A percentile compares a stretch with the other conserved stretches of the same genome.
Conservation (phyloP, 164 flowering plant species). For the Nymphaea colorata region DNA sequence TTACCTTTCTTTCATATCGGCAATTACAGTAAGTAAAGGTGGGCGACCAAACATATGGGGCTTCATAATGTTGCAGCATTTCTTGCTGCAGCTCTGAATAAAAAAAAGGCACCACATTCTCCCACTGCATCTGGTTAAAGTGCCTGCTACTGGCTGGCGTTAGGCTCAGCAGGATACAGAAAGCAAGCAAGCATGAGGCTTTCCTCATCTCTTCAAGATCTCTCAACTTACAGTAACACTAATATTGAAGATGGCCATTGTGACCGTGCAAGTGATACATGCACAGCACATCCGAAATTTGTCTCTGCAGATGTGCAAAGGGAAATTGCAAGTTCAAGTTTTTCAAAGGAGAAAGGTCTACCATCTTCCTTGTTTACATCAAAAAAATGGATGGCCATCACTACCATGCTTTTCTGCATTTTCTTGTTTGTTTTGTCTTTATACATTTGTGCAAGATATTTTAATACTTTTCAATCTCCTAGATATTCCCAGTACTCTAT, state of each 20-base stretch:
- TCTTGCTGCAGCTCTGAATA: too few species aligned
- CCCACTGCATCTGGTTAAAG: neutral
- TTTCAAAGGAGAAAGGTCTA: constrained; percentile 62
- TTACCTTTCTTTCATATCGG: too few species aligned
- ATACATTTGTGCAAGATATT: constrained; percentile 20
- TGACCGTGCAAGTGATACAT: constrained; percentile 9
- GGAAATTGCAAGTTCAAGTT: constrained; percentile 53
- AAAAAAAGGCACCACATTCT: too few species aligned
- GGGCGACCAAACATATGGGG: too few species aligned
- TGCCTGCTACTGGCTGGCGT: constrained; percentile 24
- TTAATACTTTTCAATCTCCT: constrained; percentile 34
- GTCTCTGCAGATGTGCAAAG: constrained; percentile 25
- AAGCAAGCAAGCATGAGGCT: constrained; percentile 36
- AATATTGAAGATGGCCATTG: constrained; percentile 44
- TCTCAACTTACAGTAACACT: constrained; percentile 43
- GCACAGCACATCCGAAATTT: constrained; percentile 14
- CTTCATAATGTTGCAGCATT: too few species aligned
- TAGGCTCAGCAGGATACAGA: constrained; percentile 20
- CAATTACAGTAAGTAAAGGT: too few species aligned
- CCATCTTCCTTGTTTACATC: constrained; percentile 24
- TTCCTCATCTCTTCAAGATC: constrained; percentile 82
- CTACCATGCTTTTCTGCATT: constrained; percentile 30
- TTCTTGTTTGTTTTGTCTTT: constrained; percentile 28
- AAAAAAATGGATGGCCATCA: constrained; percentile 43
- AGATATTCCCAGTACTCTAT: constrained; percentile 54